Conservation (phyloP, 2,329 filamentous ascomycete genomes). For the Calonectria fujianensis region DNA sequence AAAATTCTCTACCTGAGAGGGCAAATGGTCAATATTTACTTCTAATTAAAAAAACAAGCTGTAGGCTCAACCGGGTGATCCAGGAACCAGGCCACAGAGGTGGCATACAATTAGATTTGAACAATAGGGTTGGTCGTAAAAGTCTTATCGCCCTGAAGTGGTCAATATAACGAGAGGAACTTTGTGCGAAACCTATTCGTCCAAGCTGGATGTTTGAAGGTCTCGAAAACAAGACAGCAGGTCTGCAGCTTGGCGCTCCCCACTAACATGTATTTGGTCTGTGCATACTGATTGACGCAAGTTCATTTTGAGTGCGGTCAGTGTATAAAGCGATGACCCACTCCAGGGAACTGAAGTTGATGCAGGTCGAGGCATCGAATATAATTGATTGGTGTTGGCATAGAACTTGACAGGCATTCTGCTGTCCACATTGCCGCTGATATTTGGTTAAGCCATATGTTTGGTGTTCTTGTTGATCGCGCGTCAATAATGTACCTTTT, state of each 20-base stretch:
- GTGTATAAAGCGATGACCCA: constrained; percentile 28
- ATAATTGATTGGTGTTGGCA: constrained; percentile 8
- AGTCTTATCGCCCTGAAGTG: neutral
- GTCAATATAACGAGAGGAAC: neutral
- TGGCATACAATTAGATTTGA: too few relatives aligned
- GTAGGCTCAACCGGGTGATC: too few relatives aligned
- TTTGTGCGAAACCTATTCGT: neutral
- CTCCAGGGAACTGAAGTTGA: constrained; percentile 15
- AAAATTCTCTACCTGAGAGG: neutral
- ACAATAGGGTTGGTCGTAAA: too few relatives aligned
- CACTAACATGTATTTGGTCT: constrained; percentile 6
- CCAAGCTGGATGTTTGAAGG: neutral
- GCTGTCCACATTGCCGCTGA: neutral
- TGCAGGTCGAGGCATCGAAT: neutral
- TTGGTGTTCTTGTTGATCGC: too few relatives aligned
- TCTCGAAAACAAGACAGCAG: neutral
- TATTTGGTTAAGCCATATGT: neutral
- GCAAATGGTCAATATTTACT: neutral
- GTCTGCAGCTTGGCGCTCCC: neutral
- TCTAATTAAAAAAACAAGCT: too few relatives aligned
- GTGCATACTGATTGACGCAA: constrained; percentile 4
- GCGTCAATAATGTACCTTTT: neutral
- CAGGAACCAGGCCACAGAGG: too few relatives aligned
- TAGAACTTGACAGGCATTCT: neutral
- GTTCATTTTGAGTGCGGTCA: constrained; percentile 25